Percentiles rank a stretch among this genome's conserved stretches.
These are phyloP conservation scores for Pinus taeda DNA, from an alignment of 75 land plant species.

Conservation along the genomic window DNA sequence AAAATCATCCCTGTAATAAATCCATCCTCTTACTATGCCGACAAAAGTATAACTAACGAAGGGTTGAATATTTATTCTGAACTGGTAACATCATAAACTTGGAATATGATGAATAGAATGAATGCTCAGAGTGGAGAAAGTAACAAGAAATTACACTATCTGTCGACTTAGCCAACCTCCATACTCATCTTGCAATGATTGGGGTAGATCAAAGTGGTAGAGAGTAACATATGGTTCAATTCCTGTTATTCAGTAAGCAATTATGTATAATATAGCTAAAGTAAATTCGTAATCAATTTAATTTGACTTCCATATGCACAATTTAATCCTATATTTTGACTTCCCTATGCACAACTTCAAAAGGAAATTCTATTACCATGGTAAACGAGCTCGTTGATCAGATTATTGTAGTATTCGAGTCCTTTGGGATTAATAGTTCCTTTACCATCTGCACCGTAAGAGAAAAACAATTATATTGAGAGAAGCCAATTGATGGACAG, in stretches of 20 bases:
- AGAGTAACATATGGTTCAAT: slow-evolving; percentile 49
- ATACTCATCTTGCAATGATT: slow-evolving; percentile 38
- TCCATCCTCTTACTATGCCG: no score
- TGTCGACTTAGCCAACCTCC: slow-evolving; percentile 44
- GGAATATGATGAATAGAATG: no score
- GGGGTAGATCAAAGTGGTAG: slow-evolving; percentile 53
- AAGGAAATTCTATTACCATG: slow-evolving; percentile 7
- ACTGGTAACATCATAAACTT: no score
- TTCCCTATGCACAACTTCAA: neutral
- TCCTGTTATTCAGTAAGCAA: slow-evolving; percentile 11
- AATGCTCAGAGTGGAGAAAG: no score
- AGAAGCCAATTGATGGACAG: no score
- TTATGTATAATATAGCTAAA: no score
- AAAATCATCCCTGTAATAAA: neutral
- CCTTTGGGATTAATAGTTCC: slow-evolving; percentile 39
- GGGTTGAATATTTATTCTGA: no score
- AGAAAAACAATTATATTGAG: neutral
- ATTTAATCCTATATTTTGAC: neutral
- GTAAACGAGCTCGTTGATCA: slow-evolving; percentile 25
- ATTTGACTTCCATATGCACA: neutral
- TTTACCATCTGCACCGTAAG: slow-evolving; percentile 8
- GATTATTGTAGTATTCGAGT: slow-evolving; percentile 38
- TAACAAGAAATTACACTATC: neutral
- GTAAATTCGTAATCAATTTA: no score
- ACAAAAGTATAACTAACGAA: no score